Base-by-base conservation (phyloP, 2,329 filamentous ascomycete genomes). In the Epichloe gansuensis region DNA sequence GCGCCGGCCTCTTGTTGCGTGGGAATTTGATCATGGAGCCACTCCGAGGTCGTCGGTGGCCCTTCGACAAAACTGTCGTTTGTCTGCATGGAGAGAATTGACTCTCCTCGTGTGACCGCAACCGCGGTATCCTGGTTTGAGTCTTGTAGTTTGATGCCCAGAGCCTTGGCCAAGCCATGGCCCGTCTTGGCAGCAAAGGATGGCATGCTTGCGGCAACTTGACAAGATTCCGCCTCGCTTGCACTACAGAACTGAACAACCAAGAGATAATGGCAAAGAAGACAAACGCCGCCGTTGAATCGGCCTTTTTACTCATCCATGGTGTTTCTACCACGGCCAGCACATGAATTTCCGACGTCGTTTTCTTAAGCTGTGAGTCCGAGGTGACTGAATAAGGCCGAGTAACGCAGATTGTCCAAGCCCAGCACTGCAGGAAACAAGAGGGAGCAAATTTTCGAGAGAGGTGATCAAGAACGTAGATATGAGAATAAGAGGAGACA, bases 31-130 rank as follows among this genome's bases (percentile, higher is more conserved):
- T 83, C 76, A 5, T 66, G 63, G 13, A 97, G 57, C 80, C 82
- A 95, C 63, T 95, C 89, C 6, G 68, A 61, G 0, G 81, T 79
- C 3, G 82, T 87, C 0, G 93, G 91, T 55, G 88, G 85, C 21
- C 85, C 76, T 64, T 98, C 91, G 51, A 93, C 75, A 64, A 94
- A 97, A 47, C 79, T 84, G 58, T 91, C 85, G 42, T 81, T 78
- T 2, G 82, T 88, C 43, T 78, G 77, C 38, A 80, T 74, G 0
- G 89, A 93, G 61, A 89, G 82, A 53, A 86, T 76, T 1, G 89
- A 94, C 66, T 93, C 89, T 59, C 87, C 87, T 46, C 85, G 76
- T 12, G 84, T 85, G 49, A 89, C 74, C 45, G 82, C 77, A 49
- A 88, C 82, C 6, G 57, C 51, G 21, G 68, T 60, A 51, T 69